Conservation (phyloP, 1,139 yeast species). For the Debaryomycetaceae sp. region DNA sequence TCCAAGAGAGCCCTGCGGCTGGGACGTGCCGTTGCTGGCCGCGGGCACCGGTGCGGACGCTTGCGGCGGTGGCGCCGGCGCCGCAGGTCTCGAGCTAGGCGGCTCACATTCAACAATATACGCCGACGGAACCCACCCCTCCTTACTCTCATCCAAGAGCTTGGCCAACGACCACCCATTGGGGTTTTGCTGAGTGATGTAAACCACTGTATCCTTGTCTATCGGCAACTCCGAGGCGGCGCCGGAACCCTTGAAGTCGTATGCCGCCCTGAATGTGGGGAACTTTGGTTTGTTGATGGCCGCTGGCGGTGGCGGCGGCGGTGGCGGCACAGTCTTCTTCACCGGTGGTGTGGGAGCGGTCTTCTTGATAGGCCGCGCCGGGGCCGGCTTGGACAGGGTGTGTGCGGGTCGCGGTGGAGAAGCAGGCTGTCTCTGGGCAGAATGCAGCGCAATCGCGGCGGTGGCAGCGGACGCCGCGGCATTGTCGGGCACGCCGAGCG, state of each 20-base stretch:
- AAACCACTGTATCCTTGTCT: conserved; percentile 67
- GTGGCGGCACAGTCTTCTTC: conserved; percentile 34
- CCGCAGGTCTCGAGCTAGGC: conserved; percentile 23
- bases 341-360: conserved; percentile 37
- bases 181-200: conserved; percentile 62
- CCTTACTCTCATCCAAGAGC: conserved; percentile 64
- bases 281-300: conserved; percentile 54
- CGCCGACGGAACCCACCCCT: conserved; percentile 98
- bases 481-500: conserved; percentile 7
- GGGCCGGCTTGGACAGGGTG: conserved; percentile 8
- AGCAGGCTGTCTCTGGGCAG: conserved; percentile 15
- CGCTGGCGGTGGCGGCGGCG: conserved; percentile 56
- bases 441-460: conserved; percentile 16
- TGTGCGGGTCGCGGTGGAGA: conserved; percentile 11
- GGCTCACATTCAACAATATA: conserved; percentile 67
- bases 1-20: conserved; percentile 35
- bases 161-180: conserved; percentile 95
- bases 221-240: conserved; percentile 78
- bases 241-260: conserved; percentile 86
- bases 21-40: conserved; percentile 9
- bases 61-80: conserved; percentile 36
- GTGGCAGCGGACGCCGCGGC: conserved; percentile 13
- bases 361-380: conserved; percentile 24
- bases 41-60: conserved; percentile 13
- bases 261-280: conserved; percentile 83